A percentile compares a stretch with the other conserved stretches of the same genome.
Conservation (phyloP, 257 asterid species). For the Salvia rosmarinus region DNA sequence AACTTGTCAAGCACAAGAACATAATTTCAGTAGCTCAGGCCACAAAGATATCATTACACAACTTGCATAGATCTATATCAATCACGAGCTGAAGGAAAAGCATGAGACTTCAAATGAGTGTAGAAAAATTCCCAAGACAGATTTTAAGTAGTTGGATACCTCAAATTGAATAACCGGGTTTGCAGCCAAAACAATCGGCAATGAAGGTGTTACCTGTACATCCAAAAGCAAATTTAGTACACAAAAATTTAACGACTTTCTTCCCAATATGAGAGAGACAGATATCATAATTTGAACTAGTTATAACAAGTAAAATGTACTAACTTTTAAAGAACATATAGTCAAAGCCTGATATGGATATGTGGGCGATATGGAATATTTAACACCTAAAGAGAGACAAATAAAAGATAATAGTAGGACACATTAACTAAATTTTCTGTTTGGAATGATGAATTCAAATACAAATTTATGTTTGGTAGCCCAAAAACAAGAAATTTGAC, state of each 20-base stretch:
- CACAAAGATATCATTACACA: background rate
- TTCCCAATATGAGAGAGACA: slow-evolving; percentile 4
- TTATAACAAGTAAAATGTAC: slow-evolving; percentile 5
- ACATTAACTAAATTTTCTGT: background rate
- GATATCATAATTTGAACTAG: background rate
- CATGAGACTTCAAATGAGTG: background rate
- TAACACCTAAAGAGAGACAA: background rate
- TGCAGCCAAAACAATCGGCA: slow-evolving; percentile 73
- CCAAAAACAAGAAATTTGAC: slow-evolving; percentile 11
- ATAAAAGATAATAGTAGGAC: slow-evolving; percentile 6
- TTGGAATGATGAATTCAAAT: slow-evolving; percentile 12
- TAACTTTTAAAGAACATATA: slow-evolving; percentile 11
- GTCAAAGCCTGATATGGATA: slow-evolving; percentile 7
- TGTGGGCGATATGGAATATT: background rate
- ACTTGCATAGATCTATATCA: slow-evolving; percentile 23
- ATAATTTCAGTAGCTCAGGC: background rate
- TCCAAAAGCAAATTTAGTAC: slow-evolving; percentile 36
- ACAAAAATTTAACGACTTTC: background rate
- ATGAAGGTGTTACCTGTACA: slow-evolving; percentile 86
- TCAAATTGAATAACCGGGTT: slow-evolving; percentile 84
- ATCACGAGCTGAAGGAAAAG: slow-evolving; percentile 6
- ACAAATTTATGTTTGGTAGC: background rate
- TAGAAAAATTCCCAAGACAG: slow-evolving; percentile 10
- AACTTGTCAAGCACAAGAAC: slow-evolving; percentile 28
- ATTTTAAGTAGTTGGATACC: slow-evolving; percentile 50